Conservation (phyloP, 345 rosid species). For the Carallia brachiata region DNA sequence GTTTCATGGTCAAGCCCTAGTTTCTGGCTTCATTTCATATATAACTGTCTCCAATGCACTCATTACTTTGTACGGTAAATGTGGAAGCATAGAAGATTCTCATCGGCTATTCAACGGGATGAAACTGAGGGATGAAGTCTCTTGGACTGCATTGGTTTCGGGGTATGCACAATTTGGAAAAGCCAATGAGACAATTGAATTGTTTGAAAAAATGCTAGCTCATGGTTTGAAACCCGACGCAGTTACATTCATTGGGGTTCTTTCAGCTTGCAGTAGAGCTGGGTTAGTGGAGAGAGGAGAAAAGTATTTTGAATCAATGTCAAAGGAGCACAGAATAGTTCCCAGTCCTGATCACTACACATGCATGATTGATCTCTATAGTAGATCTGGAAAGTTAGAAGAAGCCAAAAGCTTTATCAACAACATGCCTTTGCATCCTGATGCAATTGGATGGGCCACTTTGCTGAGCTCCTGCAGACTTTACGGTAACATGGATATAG, state of each 20-base stretch:
- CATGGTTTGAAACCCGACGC: conserved; percentile 78
- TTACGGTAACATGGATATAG: conserved; percentile 61
- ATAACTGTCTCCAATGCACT: conserved; percentile 80
- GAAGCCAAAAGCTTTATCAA: conserved; percentile 69
- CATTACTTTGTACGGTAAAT: conserved; percentile 82
- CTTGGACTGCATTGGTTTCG: conserved; percentile 92
- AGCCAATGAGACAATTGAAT: conserved; percentile 66
- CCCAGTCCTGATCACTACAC: conserved; percentile 71
- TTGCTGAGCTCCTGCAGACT: conserved; percentile 83
- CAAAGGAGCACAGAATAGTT: conserved; percentile 49
- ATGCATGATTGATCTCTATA: conserved; percentile 91
- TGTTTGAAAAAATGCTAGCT: conserved; percentile 70
- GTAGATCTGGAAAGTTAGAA: conserved; percentile 83
- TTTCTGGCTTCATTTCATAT: conserved; percentile 60
- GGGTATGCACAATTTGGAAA: conserved; percentile 86
- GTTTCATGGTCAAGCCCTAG: conserved; percentile 67
- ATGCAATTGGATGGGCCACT: conserved; percentile 84
- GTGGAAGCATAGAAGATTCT: conserved; percentile 73
- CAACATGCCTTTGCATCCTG: conserved; percentile 74
- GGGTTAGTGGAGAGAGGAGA: conserved; percentile 81
- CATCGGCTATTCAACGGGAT: conserved; percentile 63
- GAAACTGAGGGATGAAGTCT: conserved; percentile 70
- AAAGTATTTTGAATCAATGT: conserved; percentile 64
- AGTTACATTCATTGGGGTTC: conserved; percentile 79
- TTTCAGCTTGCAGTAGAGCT: conserved; percentile 92